Evolutionary conservation across 495 filamentous ascomycete species (phyloP).

Genomic region (Chaetomium fimeti): DNA sequence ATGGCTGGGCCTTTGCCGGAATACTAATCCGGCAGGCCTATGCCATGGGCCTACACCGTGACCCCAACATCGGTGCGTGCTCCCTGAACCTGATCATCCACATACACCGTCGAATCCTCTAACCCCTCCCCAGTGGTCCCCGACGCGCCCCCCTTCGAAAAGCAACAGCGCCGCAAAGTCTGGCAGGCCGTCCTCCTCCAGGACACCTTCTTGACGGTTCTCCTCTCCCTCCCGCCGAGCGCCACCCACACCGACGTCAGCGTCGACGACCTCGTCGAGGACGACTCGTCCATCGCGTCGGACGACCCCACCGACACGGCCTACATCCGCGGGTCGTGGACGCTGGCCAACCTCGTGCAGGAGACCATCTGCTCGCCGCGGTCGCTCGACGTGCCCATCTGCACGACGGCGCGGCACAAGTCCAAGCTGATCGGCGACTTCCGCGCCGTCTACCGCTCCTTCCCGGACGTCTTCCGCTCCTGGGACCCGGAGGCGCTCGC

Average conservation of each 20-base stretch:
- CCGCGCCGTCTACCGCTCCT: constrained; percentile 59
- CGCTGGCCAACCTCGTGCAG: constrained; percentile 68
- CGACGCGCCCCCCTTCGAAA: constrained; percentile 58
- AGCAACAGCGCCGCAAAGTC: constrained; percentile 66
- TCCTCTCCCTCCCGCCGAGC: constrained; percentile 66
- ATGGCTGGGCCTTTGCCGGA: constrained; percentile 73
- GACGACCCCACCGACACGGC: constrained; percentile 58
- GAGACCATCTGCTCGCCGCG: constrained; percentile 65
- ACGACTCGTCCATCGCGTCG: constrained; percentile 46
- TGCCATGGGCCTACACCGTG: constrained; percentile 71
- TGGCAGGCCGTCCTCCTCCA: constrained; percentile 75
- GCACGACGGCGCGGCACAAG: constrained; percentile 57
- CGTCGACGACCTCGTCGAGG: constrained; percentile 61
- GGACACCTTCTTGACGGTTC: constrained; percentile 74
- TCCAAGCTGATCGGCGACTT: constrained; percentile 61
- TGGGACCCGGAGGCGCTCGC: constrained; percentile 56
- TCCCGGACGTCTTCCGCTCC: constrained; percentile 61
- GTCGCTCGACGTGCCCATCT: constrained; percentile 63
- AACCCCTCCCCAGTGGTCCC: constrained; percentile 49
- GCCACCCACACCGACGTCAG: constrained; percentile 71
- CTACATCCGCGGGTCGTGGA: constrained; percentile 70
- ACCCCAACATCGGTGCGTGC: constrained; percentile 59
- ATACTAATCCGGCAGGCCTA: constrained; percentile 69
- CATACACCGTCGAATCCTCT: background rate
- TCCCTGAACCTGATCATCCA: too few species aligned